Evolutionary conservation across 2,329 filamentous ascomycete species (phyloP).

Genomic region (Sporothrix pseudoabietina): DNA sequence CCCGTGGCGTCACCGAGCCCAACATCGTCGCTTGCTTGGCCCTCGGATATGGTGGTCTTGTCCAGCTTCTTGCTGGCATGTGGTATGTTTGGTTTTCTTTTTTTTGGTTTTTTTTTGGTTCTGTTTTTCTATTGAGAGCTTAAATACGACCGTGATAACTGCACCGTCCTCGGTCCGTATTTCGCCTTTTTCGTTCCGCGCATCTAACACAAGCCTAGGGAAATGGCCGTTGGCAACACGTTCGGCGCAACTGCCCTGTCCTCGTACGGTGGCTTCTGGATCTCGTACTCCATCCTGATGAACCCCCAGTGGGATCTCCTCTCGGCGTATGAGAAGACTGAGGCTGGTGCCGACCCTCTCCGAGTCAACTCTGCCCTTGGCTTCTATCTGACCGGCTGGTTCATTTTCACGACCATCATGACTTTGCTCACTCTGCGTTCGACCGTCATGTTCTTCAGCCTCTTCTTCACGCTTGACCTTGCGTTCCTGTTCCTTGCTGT

Average conservation of each 20-base stretch:
- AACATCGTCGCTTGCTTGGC: constrained; percentile 70
- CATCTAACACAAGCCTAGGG: constrained; percentile 53
- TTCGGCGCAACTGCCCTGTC: constrained; percentile 81
- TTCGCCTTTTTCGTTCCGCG: not conserved
- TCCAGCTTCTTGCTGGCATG: constrained; percentile 82
- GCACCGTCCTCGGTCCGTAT: no score
- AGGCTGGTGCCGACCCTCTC: constrained; percentile 42
- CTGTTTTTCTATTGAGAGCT: no score
- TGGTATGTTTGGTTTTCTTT: constrained; percentile 64
- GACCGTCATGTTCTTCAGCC: constrained; percentile 73
- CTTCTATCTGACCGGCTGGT: constrained; percentile 78
- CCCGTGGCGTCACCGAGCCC: constrained; percentile 60
- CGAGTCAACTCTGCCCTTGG: constrained; percentile 64
- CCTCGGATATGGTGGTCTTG: constrained; percentile 74
- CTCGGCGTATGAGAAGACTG: constrained; percentile 45
- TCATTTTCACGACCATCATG: constrained; percentile 79
- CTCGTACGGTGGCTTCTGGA: constrained; percentile 84
- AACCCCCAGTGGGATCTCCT: constrained; percentile 68
- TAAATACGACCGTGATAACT: not conserved
- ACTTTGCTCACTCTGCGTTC: constrained; percentile 75
- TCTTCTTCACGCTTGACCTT: constrained; percentile 77
- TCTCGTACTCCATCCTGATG: constrained; percentile 71
- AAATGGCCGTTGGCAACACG: constrained; percentile 85
- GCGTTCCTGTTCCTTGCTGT: constrained; percentile 73
- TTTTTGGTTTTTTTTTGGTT: no score